Conservation (phyloP, 169 alveolate genomes). For the Plasmodium reichenowi region DNA sequence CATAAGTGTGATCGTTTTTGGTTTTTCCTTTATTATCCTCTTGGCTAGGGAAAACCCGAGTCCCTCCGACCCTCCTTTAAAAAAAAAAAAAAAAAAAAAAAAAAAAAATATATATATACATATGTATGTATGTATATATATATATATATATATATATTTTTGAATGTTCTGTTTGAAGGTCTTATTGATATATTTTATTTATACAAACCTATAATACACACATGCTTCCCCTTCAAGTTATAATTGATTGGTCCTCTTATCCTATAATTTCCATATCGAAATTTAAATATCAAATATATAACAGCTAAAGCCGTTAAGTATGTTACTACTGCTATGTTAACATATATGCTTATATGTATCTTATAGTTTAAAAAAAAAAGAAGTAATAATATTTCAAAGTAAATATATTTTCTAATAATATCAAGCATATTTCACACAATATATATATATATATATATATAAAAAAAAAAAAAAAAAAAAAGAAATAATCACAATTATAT, state of each 20-base stretch:
- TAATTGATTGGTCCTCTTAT: background rate
- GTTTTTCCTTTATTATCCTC: conserved; percentile 36
- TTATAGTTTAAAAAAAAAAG: conserved; percentile 25
- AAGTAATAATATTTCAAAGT: conserved; percentile 33
- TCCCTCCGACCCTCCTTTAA: conserved; percentile 73
- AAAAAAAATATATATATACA: background rate
- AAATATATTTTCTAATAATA: conserved; percentile 36
- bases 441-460: no score
- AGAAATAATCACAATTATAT: background rate
- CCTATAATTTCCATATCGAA: conserved; percentile 14
- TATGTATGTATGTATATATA: background rate
- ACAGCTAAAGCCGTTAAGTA: conserved; percentile 47
- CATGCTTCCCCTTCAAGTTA: conserved; percentile 43
- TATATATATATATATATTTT: no score
- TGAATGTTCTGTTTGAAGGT: no score
- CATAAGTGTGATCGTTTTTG: conserved; percentile 30
- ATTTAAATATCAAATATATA: conserved; percentile 56
- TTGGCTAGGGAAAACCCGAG: conserved; percentile 55
- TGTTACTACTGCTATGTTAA: conserved; percentile 25
- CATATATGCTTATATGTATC: conserved; percentile 8
- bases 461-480: conserved; percentile 1
- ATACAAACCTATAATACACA: conserved; percentile 49
- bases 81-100: background rate
- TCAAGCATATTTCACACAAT: conserved; percentile 12
- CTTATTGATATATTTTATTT: no score